Conservation (phyloP, 1,284 basidiomycete species). For the Sphagnurus paluster region DNA sequence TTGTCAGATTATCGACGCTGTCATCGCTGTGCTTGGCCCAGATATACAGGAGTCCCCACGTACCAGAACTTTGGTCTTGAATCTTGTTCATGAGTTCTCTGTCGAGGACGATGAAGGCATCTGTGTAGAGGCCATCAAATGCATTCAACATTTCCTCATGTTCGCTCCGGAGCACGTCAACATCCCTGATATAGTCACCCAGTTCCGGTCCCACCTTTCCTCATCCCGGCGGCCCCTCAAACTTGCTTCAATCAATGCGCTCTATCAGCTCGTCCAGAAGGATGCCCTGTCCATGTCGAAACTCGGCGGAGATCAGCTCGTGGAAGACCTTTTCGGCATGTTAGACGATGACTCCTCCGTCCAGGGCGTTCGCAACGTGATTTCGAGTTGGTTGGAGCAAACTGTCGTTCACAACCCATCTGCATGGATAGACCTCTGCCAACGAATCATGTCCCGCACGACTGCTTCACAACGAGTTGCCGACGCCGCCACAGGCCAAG, state of each 20-base stretch:
- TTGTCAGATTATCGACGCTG: conserved; percentile 89
- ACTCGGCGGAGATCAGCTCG: conserved; percentile 90
- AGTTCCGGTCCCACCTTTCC: conserved; percentile 75
- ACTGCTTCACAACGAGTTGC: conserved; percentile 78
- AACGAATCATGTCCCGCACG: conserved; percentile 91
- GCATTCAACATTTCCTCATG: conserved; percentile 95
- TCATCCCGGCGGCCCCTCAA: conserved; percentile 85
- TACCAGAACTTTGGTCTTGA: conserved; percentile 81
- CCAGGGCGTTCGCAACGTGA: conserved; percentile 93
- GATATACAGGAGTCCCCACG: conserved; percentile 89
- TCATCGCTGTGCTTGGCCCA: conserved; percentile 93
- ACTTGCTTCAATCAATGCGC: conserved; percentile 90
- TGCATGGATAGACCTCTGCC: conserved; percentile 98
- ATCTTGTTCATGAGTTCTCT: conserved; percentile 86
- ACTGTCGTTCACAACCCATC: conserved; percentile 92
- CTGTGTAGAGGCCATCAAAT: conserved; percentile 92
- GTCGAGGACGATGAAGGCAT: conserved; percentile 87
- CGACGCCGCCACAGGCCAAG: conserved; percentile 55
- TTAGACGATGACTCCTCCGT: conserved; percentile 92
- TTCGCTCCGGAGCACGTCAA: conserved; percentile 87
- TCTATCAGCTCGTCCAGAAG: conserved; percentile 97
- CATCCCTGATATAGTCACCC: conserved; percentile 74
- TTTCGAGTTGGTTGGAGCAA: conserved; percentile 94
- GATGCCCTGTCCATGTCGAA: conserved; percentile 92
- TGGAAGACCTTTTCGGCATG: conserved; percentile 94